Conservation (phyloP, 495 filamentous ascomycete genomes). For the Barbatosphaeria neglecta region DNA sequence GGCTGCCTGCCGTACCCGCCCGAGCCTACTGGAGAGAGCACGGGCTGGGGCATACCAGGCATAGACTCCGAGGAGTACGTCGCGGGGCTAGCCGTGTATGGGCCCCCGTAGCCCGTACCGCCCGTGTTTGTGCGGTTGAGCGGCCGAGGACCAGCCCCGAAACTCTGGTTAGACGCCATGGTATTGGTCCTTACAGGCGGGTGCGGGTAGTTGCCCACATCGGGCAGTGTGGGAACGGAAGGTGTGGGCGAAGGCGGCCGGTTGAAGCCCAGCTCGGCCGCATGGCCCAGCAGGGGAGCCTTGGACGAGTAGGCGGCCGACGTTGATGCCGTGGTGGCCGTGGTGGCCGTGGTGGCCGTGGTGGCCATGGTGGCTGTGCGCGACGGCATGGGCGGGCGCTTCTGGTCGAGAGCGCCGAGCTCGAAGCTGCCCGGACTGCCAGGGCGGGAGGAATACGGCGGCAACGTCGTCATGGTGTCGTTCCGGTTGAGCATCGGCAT, state of each 20-base stretch:
- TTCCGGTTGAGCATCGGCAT: conserved; percentile 52
- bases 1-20: conserved; percentile 14
- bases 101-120: conserved; percentile 9
- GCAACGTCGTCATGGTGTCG: conserved; percentile 56
- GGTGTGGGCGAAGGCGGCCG: conserved; percentile 33
- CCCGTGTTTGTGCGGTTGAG: conserved; percentile 10
- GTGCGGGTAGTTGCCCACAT: conserved; percentile 22
- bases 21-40: conserved; percentile 15
- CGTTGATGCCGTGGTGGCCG: conserved; percentile 19
- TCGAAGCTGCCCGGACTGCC: conserved; percentile 40
- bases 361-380: conserved; percentile 27
- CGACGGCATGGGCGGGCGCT: conserved; percentile 23
- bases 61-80: conserved; percentile 18
- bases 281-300: conserved; percentile 45
- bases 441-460: conserved; percentile 47
- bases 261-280: conserved; percentile 48
- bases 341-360: too few species aligned
- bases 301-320: conserved; percentile 39
- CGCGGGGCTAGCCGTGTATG: conserved; percentile 19
- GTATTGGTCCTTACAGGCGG: conserved; percentile 21
- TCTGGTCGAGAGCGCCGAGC: conserved; percentile 31
- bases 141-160: conserved; percentile 32
- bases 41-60: conserved; percentile 20
- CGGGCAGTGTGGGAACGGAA: conserved; percentile 22
- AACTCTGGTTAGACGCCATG: conserved; percentile 24